A percentile compares a stretch with the other conserved stretches of the same genome.
phyloP scores from a whole-genome alignment of 202 grass and related monocot species.

The Cymbopogon flexuosus region DNA sequence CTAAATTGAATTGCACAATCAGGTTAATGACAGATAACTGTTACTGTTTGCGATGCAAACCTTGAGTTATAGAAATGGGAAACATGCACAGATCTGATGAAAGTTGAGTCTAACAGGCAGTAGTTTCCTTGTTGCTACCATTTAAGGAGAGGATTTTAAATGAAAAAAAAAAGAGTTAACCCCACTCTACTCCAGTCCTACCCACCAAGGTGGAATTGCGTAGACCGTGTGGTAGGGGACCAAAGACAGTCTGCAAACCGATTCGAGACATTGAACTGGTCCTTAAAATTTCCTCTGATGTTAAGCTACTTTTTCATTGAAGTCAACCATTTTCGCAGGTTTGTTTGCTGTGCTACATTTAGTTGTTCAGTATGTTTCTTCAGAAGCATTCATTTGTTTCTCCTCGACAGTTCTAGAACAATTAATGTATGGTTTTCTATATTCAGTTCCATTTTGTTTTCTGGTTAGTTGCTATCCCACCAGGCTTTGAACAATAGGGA shows the following conservation, averaged over 20 bases:
- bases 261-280: neutral
- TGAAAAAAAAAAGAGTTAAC: neutral
- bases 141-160: neutral
- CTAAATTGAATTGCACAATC: no score
- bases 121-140: neutral
- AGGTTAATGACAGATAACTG: no score
- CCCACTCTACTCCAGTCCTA: neutral
- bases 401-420: neutral
- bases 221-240: constrained; percentile 16
- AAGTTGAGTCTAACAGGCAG: neutral
- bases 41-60: no score
- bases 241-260: neutral
- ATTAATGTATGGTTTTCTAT: neutral
- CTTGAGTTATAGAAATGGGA: no score
- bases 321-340: neutral
- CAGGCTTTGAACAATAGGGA: neutral
- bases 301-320: neutral
- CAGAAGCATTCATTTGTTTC: neutral
- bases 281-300: constrained; percentile 1
- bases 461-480: neutral
- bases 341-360: neutral
- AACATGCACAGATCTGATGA: constrained; percentile 23
- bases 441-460: neutral
- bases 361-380: neutral
- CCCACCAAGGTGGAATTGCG: constrained; percentile 2